Evolutionary conservation across 2,329 filamentous ascomycete genomes (phyloP).

Genomic region (Cladosporium colombiae): DNA sequence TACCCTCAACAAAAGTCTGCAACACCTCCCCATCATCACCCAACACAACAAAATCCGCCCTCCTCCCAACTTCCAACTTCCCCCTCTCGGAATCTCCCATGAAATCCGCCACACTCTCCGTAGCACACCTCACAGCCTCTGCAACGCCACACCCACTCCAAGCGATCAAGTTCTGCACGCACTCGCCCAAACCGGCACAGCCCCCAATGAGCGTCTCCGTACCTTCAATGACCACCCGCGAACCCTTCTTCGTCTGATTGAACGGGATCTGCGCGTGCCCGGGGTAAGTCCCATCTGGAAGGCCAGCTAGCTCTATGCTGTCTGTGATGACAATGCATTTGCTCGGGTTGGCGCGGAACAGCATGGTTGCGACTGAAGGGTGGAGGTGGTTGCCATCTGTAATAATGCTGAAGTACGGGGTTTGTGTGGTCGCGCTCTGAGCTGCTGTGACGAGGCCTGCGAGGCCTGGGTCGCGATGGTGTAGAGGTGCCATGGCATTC

Average conservation of each 20-base stretch:
- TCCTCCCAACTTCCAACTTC: conserved; percentile 46
- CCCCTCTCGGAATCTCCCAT: conserved; percentile 51
- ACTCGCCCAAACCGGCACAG: conserved; percentile 53
- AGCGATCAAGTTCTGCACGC: conserved; percentile 50
- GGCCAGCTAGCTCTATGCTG: conserved; percentile 55
- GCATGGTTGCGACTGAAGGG: conserved; percentile 50
- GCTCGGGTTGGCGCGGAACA: conserved; percentile 49
- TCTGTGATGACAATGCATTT: conserved; percentile 57
- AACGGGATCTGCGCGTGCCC: conserved; percentile 55
- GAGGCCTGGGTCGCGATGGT: conserved; percentile 54
- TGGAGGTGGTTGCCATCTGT: conserved; percentile 58
- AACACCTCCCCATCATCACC: conserved; percentile 48
- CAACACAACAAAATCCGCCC: conserved; percentile 53
- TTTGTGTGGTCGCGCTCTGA: conserved; percentile 23
- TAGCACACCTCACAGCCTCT: conserved; percentile 51
- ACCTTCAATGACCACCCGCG: conserved; percentile 52
- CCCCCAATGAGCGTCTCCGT: conserved; percentile 58
- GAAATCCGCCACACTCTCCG: conserved; percentile 53
- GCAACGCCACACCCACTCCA: conserved; percentile 52
- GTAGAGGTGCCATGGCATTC: conserved; percentile 56
- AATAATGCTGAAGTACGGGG: conserved; percentile 56
- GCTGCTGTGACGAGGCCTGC: conserved; percentile 43
- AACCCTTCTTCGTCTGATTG: conserved; percentile 52
- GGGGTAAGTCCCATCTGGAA: conserved; percentile 51
- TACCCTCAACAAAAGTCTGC: conserved; percentile 53